Base-by-base conservation (phyloP, 176 grass and related monocot genomes). In the Avena insularis region DNA sequence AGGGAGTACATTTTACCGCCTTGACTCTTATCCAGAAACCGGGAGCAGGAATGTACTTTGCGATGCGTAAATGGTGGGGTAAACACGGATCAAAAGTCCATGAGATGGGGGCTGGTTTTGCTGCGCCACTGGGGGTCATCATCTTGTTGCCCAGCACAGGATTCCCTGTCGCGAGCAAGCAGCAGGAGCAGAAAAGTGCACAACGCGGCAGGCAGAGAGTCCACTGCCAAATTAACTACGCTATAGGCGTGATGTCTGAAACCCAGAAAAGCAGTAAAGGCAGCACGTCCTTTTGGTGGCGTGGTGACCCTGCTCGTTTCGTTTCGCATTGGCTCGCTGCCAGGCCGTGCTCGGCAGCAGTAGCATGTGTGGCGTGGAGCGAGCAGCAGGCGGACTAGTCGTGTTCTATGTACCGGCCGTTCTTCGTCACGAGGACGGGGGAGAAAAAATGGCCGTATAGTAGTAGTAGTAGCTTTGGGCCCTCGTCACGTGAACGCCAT, bases 401-500 rank as follows among this genome's bases (percentile, higher is more conserved):
- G 31, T 33, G 8, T 63, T 55, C 17, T 0, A 15, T 59, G 62
- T 38, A 71, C 75, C 49, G 66, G 80, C 80, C n/a, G 9, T 51
- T 79, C 63, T 15, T 23, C 2, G 13, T 45, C 58, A 56, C 82
- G 20, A 13, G 13, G 21, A 17, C 4, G 2, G 60, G 4, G 7
- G 38, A 46, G 69, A n/a, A 47, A 48, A 48, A 12, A 49, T 12
- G 71, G 15, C 17, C 17, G 17, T 8, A 5, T 57, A 56, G 5
- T 6, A 10, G 46, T 10, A 50, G 55, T 6, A 10, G 46, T 10
- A 50, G 55, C 55, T 57, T 56, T 59, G 14, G 51, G 51, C 3
- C 16, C 6, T 40, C 68, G 27, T 82, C 90, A 85, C 90, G 82
- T 78, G 82, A 91, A 77, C 54, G 77, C 82, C 90, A 64, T 85